Percentiles rank a stretch among this genome's conserved stretches.
Evolutionary conservation across 768 basidiomycete species (phyloP).

Genomic region (Suillus lakei): DNA sequence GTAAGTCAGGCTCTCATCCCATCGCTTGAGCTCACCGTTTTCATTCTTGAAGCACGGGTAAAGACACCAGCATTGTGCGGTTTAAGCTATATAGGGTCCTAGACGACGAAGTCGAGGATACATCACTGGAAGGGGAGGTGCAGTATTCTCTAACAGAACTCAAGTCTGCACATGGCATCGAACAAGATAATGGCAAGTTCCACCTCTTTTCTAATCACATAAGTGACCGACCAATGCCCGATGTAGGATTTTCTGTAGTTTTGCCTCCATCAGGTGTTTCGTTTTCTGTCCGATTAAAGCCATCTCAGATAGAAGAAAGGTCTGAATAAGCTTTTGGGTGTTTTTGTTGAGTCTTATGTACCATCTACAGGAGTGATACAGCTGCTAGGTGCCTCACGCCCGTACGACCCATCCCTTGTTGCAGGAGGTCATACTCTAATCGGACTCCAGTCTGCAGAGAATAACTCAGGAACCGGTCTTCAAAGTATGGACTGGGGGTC

Average conservation of each 20-base stretch:
- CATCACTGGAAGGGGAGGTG: neutral
- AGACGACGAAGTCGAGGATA: neutral
- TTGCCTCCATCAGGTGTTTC: neutral
- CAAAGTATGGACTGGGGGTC: neutral
- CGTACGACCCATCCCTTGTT: neutral
- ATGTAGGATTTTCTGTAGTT: neutral
- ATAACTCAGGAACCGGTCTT: neutral
- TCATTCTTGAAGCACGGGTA: neutral
- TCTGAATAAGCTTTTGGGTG: neutral
- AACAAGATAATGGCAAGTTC: neutral
- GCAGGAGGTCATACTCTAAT: neutral
- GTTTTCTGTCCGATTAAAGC: neutral
- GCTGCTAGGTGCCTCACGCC: neutral
- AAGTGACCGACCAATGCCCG: neutral
- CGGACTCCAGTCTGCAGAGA: neutral
- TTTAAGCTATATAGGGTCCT: neutral
- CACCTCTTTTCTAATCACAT: neutral
- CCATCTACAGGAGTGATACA: conserved; percentile 1
- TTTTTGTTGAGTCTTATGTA: neutral
- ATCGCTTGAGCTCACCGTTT: neutral
- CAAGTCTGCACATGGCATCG: neutral
- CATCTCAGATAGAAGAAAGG: neutral
- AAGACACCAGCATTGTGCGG: neutral
- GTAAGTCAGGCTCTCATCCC: neutral
- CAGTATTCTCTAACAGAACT: neutral